Base-by-base conservation (phyloP, 257 asterid genomes). In the Nicotiana tabacum region DNA sequence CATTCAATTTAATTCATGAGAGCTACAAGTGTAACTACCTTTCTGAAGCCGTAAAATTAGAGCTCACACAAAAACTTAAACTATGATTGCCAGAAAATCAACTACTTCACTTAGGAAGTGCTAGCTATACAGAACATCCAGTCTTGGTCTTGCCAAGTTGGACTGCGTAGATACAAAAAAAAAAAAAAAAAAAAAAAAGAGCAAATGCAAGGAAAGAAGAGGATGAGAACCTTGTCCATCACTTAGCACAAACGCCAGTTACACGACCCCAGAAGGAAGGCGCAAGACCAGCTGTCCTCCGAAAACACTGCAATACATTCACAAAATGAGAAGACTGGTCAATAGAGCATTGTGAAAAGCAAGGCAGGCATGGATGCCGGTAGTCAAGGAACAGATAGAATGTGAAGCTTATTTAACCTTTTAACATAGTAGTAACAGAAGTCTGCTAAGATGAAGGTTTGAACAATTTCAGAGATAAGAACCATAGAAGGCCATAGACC, bases 401-500 rank as follows among this genome's bases (percentile, higher is more conserved):
- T 16, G 18, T 30, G 5, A 18, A 68, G 53, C 30, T 43, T 39
- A 8, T 2, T 10, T 9, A 37, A 83, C 95, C 95, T 90, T 90
- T 92, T 90, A 35, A 92, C 88, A 35, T 92, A 92, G 90, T 92
- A 92, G 83, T 90, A 92, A 84, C 97, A 92, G 78, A 92, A 92
- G 87, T 92, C 95, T 0, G 95, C 97, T 35, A 92, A 89, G 80
- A 92, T 91, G 89, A 92, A 92, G 70, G 97, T 92, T 83, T 92
- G 97, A 79, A 92, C 93, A 66, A 92, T 89, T 91, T 92, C 97
- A 13, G 95, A 92, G 65, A 92, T 85, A 66, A 92, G 95, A 84
- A 92, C 97, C 97, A 92, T 91, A 3, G 95, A 86, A 62, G 95
- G 95, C 97, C 97, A 92, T 30, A 91, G 91, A 33, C 97, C 97